Evolutionary conservation across 345 rosid species (phyloP).

Genomic region (Moringa oleifera): DNA sequence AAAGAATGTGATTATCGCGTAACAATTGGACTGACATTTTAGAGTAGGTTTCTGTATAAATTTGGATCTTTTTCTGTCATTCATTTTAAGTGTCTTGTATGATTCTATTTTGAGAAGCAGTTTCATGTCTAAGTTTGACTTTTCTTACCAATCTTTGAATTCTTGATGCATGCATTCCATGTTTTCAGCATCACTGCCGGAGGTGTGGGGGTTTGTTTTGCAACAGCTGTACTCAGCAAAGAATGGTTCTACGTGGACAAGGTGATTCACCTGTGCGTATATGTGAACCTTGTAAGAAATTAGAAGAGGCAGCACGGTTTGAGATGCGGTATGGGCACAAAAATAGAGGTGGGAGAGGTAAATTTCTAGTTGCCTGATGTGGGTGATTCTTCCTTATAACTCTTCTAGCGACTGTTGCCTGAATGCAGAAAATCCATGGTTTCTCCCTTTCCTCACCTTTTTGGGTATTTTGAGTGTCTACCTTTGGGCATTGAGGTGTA

Average conservation of each 20-base stretch:
- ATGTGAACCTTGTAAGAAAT: slow-evolving; percentile 85
- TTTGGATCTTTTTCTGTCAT: too few species aligned
- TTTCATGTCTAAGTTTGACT: background rate
- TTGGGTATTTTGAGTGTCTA: background rate
- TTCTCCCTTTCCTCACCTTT: background rate
- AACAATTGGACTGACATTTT: background rate
- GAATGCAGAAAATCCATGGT: background rate
- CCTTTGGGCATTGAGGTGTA: background rate
- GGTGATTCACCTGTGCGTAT: slow-evolving; percentile 89
- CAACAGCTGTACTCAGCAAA: slow-evolving; percentile 61
- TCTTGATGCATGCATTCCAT: slow-evolving; percentile 9
- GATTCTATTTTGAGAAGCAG: background rate
- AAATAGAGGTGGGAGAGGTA: slow-evolving; percentile 57
- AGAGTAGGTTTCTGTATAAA: too few species aligned
- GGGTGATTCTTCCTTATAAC: background rate
- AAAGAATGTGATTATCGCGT: too few species aligned
- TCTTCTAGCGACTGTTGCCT: background rate
- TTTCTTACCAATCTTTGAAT: background rate
- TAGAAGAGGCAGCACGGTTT: slow-evolving; percentile 89
- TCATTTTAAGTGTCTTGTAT: too few species aligned
- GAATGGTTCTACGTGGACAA: slow-evolving; percentile 84
- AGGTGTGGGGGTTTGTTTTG: slow-evolving; percentile 96
- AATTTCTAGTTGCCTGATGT: background rate
- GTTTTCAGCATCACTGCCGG: slow-evolving; percentile 84
- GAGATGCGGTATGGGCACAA: slow-evolving; percentile 73